phyloP scores from a whole-genome alignment of 768 basidiomycete genomes.

The Auricularia sp. region DNA sequence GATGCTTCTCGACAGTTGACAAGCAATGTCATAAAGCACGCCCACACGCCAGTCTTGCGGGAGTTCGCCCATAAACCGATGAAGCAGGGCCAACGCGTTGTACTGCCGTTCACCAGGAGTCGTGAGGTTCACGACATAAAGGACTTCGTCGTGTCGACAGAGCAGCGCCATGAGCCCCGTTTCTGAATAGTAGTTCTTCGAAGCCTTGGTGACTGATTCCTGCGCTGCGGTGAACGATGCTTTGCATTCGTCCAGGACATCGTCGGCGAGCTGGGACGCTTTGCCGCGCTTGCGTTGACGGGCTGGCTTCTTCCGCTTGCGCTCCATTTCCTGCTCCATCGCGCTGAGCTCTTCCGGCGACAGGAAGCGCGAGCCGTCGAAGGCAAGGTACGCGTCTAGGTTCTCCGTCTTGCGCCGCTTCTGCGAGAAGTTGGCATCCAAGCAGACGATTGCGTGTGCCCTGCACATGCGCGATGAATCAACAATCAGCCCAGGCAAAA shows the following conservation, averaged over 20 bases:
- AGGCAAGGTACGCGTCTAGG: background rate
- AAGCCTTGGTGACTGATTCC: constrained; percentile 1
- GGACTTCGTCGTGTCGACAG: constrained; percentile 3
- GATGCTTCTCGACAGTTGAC: constrained; percentile 2
- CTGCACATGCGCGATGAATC: too few species aligned
- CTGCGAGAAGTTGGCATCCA: constrained; percentile 7
- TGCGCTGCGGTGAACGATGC: constrained; percentile 6
- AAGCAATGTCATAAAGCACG: constrained; percentile 6
- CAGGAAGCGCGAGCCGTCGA: background rate
- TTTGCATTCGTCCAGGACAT: constrained; percentile 6
- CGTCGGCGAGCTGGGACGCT: background rate
- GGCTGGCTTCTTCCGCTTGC: background rate
- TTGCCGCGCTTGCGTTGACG: background rate
- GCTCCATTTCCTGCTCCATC: background rate
- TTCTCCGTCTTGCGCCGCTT: background rate
- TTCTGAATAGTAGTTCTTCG: constrained; percentile 5
- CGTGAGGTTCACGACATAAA: constrained; percentile 3
- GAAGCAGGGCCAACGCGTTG: constrained; percentile 2
- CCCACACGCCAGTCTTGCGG: background rate
- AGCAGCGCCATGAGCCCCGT: constrained; percentile 4
- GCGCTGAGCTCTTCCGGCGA: background rate
- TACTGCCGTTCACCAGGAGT: constrained; percentile 4
- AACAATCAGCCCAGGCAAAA: background rate
- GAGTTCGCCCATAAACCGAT: background rate
- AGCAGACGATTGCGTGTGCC: constrained; percentile 3